These are phyloP conservation scores for Chaetomium globosum DNA, from an alignment of 2,329 filamentous ascomycete species.

Conservation along the genomic window DNA sequence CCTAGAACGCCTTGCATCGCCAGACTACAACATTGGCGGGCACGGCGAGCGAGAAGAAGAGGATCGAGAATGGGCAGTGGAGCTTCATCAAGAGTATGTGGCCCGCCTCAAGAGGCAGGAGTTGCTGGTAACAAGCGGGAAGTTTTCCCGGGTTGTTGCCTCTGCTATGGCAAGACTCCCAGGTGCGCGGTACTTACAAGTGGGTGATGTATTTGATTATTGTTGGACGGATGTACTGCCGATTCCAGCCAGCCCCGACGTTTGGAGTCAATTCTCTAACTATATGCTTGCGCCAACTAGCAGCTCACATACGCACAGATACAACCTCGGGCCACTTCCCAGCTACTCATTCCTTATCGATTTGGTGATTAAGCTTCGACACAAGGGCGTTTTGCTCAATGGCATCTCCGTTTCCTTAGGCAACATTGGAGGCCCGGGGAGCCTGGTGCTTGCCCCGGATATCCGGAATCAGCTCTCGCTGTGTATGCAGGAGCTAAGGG, in stretches of 20 bases:
- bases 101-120: constrained; percentile 16
- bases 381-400: not conserved
- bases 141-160: constrained; percentile 1
- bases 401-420: not conserved
- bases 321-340: no score
- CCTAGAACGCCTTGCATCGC: constrained; percentile 5
- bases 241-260: no score
- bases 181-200: constrained; percentile 3
- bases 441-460: not conserved
- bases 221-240: no score
- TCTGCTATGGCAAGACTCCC: constrained; percentile 24
- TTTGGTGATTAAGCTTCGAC: not conserved
- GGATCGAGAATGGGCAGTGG: not conserved
- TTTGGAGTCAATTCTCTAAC: not conserved
- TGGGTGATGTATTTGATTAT: not conserved
- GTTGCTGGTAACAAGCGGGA: constrained; percentile 6
- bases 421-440: no score
- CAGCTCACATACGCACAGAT: not conserved
- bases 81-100: constrained; percentile 13
- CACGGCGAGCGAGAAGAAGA: not conserved
- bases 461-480: not conserved
- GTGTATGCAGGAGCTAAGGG: not conserved
- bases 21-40: not conserved
- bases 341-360: not conserved
- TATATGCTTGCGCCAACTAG: not conserved